Evolutionary conservation across 768 basidiomycete species (phyloP), one percentile per base, ranked within the genome.

Genomic region (Trametopsis cervina): DNA sequence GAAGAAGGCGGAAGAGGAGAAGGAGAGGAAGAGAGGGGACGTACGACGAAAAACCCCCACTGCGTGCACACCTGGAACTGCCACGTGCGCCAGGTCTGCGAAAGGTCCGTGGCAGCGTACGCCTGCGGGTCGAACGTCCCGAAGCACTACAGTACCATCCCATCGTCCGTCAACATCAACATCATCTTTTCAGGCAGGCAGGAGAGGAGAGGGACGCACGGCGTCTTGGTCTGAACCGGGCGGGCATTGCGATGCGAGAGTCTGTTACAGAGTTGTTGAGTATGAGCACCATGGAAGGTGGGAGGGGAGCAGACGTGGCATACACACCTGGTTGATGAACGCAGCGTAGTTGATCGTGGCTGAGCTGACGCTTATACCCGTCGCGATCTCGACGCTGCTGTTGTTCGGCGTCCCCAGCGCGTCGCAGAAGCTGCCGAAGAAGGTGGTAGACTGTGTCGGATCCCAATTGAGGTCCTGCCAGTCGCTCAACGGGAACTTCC

Each of bases 381-480:
- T 66, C 3, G 70, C 52, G 15, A 67, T 60, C 0, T 54, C 54
- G 9, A 62, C 55, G 6, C 53, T 53, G 17, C 40, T 41, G 20
- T 54, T 42, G 40, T 73, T 65, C 6, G 57, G 57, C 2, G 40
- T 46, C 2, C 60, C 60, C 45, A 91, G 61, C 1, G 73, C 64
- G 11, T 63, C 64, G 56, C 88, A 90, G 59, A 90, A 90, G 4
- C 76, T 63, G 48, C 83, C 80, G 53, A 90, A 90, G 0, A 35
- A 57, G 2, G 69, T 73, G 57, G 75, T 82, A 22, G 72, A 75
- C 44, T 85, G 76, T 4, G 68, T 66, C 0, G 87, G 83, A 59
- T 95, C 87, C 94, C 94, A 96, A 60, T 84, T 85, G 63, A 82
- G 85, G 4, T 69, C 70, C 68, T 98, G 94, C 88, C 91, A 96